phyloP scores from a whole-genome alignment of 2,329 filamentous ascomycete genomes.

The Colletotrichum liaoningense region DNA sequence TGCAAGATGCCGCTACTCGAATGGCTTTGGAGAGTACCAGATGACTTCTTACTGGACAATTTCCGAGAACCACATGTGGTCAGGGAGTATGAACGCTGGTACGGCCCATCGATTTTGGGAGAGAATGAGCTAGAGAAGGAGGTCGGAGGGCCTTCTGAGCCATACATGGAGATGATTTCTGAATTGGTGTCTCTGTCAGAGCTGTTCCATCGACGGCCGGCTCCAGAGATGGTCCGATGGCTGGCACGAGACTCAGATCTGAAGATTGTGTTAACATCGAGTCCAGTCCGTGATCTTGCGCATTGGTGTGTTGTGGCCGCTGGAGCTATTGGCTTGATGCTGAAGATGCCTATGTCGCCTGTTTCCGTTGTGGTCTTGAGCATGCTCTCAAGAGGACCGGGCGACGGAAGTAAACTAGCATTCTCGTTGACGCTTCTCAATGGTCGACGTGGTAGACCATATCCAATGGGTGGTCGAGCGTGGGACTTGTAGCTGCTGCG shows the following conservation, averaged over 20 bases:
- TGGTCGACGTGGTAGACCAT: conserved; percentile 47
- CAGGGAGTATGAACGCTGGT: conserved; percentile 65
- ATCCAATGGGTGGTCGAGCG: conserved; percentile 36
- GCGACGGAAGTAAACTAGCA: conserved; percentile 55
- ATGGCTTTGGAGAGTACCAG: conserved; percentile 59
- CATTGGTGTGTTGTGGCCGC: conserved; percentile 45
- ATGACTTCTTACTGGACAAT: conserved; percentile 60
- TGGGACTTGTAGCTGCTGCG: conserved; percentile 46
- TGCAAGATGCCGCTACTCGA: conserved; percentile 55
- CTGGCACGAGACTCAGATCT: conserved; percentile 44
- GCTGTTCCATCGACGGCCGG: conserved; percentile 58
- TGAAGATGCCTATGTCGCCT: conserved; percentile 72
- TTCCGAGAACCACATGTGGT: conserved; percentile 61
- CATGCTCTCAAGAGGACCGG: conserved; percentile 72
- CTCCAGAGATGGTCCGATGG: conserved; percentile 47
- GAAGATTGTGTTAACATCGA: conserved; percentile 43
- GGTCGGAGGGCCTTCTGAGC: conserved; percentile 57
- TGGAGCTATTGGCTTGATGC: conserved; percentile 57
- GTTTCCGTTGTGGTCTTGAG: conserved; percentile 74
- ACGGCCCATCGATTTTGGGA: conserved; percentile 54
- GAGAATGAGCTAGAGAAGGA: conserved; percentile 56
- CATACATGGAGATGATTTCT: conserved; percentile 68
- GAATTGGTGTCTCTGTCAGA: conserved; percentile 64
- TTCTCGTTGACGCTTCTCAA: conserved; percentile 58
- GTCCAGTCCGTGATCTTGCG: conserved; percentile 43